Percentiles rank a stretch among this genome's conserved stretches.
Conservation (phyloP, 257 asterid genomes). For the Ehretia macrophylla region DNA sequence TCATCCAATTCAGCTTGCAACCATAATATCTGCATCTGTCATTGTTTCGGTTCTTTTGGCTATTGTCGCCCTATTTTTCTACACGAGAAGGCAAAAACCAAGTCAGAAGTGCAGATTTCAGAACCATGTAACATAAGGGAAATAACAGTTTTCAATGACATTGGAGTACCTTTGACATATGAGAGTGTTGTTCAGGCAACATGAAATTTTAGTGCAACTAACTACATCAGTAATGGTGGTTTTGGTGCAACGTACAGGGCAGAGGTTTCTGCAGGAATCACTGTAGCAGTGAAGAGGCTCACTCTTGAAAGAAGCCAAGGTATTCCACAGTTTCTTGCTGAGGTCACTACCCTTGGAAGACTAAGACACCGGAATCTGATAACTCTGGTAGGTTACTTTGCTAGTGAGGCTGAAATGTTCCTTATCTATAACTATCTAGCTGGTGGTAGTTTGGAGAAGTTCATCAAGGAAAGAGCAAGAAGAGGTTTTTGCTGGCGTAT, state of each 20-base stretch:
- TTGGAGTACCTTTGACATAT: constrained; percentile 30
- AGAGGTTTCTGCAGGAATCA: constrained; percentile 23
- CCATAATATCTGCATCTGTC: constrained; percentile 11
- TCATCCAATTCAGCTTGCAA: constrained; percentile 1
- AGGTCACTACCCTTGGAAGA: constrained; percentile 32
- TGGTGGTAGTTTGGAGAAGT: constrained; percentile 38
- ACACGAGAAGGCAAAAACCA: neutral
- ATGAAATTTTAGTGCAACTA: constrained; percentile 28
- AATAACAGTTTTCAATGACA: constrained; percentile 21
- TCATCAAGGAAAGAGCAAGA: constrained; percentile 29
- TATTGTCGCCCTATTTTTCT: constrained; percentile 14
- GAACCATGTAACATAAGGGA: constrained; percentile 2
- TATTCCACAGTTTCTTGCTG: constrained; percentile 35
- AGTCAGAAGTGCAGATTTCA: constrained; percentile 7
- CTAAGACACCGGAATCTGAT: constrained; percentile 34
- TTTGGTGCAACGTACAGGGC: constrained; percentile 41
- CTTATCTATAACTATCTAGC: constrained; percentile 40
- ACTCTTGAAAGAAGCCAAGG: constrained; percentile 37
- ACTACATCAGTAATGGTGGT: constrained; percentile 47
- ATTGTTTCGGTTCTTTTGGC: constrained; percentile 9
- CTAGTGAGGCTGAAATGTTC: constrained; percentile 30
- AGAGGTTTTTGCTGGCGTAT: constrained; percentile 19
- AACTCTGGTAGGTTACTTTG: constrained; percentile 38
- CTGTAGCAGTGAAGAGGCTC: constrained; percentile 40
- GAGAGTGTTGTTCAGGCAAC: constrained; percentile 37